Conservation (phyloP, 2,329 filamentous ascomycete species). For the Hymenoscyphus repandus region DNA sequence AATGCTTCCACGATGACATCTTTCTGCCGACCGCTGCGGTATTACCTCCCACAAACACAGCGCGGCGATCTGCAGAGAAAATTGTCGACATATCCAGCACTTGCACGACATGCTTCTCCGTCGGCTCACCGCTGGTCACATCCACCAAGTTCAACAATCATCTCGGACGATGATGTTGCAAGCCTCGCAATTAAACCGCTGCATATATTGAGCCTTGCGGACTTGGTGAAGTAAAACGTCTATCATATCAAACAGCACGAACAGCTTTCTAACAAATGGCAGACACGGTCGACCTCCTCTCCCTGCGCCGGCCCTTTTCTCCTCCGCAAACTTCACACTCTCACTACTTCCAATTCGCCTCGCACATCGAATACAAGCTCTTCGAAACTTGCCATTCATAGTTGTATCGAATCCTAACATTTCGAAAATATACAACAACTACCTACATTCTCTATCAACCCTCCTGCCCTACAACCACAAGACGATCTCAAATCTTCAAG, state of each 20-base stretch:
- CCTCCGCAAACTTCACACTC: constrained; percentile 93
- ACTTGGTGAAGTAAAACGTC: constrained; percentile 70
- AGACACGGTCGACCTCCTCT: constrained; percentile 79
- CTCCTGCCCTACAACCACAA: constrained; percentile 66
- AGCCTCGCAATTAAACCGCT: constrained; percentile 72
- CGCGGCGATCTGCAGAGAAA: not conserved
- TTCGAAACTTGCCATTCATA: constrained; percentile 93
- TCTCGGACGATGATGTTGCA: constrained; percentile 71
- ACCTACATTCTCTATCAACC: constrained; percentile 86
- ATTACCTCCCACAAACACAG: not conserved
- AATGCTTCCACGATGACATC: constrained; percentile 3
- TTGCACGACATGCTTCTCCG: constrained; percentile 26
- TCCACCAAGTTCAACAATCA: constrained; percentile 42
- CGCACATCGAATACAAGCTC: constrained; percentile 86
- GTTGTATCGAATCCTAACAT: constrained; percentile 98
- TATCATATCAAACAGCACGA: not conserved
- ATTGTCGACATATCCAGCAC: constrained; percentile 1
- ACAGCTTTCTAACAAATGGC: constrained; percentile 7
- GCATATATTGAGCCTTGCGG: constrained; percentile 76
- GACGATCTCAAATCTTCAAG: constrained; percentile 69
- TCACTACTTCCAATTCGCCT: constrained; percentile 86
- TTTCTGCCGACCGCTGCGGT: not conserved
- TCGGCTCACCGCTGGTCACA: constrained; percentile 35
- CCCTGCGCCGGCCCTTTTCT: constrained; percentile 71
- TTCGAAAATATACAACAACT: constrained; percentile 91